Percentiles rank a stretch among this genome's conserved stretches.
phyloP scores from a whole-genome alignment of 257 asterid genomes.

The Thymus quinquecostatus region DNA sequence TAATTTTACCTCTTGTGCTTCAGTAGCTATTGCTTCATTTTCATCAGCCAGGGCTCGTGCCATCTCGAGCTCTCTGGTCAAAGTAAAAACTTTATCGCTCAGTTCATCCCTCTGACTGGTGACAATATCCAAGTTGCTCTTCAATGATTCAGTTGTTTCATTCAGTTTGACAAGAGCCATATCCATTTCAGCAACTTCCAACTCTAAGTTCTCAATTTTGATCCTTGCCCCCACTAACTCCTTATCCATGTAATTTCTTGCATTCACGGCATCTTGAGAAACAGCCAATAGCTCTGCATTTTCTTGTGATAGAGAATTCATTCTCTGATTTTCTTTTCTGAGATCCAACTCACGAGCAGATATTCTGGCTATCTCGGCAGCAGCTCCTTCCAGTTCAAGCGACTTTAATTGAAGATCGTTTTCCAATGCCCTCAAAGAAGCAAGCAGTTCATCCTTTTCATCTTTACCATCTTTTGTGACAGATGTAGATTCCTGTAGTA shows the following conservation, averaged over 20 bases:
- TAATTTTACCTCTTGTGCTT: conserved; percentile 87
- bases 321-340: conserved; percentile 45
- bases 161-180: conserved; percentile 59
- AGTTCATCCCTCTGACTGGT: conserved; percentile 60
- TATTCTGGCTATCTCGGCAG: conserved; percentile 46
- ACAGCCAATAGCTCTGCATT: conserved; percentile 56
- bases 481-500: conserved; percentile 93
- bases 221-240: conserved; percentile 55
- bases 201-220: conserved; percentile 58
- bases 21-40: conserved; percentile 63
- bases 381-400: conserved; percentile 57
- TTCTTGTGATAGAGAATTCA: conserved; percentile 49
- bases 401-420: conserved; percentile 54
- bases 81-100: conserved; percentile 41
- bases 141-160: conserved; percentile 55
- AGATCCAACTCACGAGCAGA: conserved; percentile 62
- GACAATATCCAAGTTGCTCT: conserved; percentile 55
- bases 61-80: conserved; percentile 65
- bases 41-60: conserved; percentile 72
- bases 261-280: conserved; percentile 50
- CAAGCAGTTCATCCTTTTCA: conserved; percentile 57
- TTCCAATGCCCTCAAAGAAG: conserved; percentile 58
- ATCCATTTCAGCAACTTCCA: conserved; percentile 67
- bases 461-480: conserved; percentile 72
- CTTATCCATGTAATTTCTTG: conserved; percentile 55